phyloP scores from a whole-genome alignment of 345 rosid genomes.

The Alliaria petiolata region DNA sequence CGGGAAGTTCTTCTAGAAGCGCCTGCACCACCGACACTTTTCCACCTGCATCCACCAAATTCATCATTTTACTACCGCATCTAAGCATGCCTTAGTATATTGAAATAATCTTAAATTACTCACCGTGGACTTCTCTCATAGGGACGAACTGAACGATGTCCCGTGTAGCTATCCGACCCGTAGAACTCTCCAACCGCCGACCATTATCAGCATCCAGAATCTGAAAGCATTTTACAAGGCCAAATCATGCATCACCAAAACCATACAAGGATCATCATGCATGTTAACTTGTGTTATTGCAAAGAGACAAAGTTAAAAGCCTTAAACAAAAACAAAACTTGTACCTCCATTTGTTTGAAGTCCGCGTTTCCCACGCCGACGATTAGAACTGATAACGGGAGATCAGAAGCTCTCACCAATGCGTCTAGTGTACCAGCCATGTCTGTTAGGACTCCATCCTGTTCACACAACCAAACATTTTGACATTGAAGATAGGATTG shows the following conservation, averaged over 20 bases:
- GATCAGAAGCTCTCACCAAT: conserved; percentile 87
- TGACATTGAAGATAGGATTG: background rate
- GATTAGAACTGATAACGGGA: conserved; percentile 80
- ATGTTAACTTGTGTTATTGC: too few species aligned
- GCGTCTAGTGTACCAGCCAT: conserved; percentile 71
- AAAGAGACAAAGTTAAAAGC: background rate
- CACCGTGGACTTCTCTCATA: conserved; percentile 69
- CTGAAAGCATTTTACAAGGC: conserved; percentile 26
- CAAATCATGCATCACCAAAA: background rate
- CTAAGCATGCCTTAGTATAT: background rate
- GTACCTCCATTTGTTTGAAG: conserved; percentile 88
- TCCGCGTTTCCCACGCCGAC: conserved; percentile 86
- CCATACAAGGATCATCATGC: background rate
- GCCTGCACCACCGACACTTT: conserved; percentile 65
- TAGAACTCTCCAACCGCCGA: conserved; percentile 62
- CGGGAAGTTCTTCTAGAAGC: conserved; percentile 81
- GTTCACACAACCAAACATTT: conserved; percentile 15
- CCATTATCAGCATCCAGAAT: conserved; percentile 86
- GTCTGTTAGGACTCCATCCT: conserved; percentile 93
- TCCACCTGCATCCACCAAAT: conserved; percentile 46
- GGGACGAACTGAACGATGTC: conserved; percentile 92
- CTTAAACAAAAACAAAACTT: background rate
- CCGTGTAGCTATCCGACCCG: conserved; percentile 70
- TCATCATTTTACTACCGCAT: background rate
- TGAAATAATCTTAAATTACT: conserved; percentile 19